Percentiles rank a stretch among this genome's conserved stretches.
Evolutionary conservation across 2,329 filamentous ascomycete species (phyloP).

Genomic region (Fusarium mangiferae): DNA sequence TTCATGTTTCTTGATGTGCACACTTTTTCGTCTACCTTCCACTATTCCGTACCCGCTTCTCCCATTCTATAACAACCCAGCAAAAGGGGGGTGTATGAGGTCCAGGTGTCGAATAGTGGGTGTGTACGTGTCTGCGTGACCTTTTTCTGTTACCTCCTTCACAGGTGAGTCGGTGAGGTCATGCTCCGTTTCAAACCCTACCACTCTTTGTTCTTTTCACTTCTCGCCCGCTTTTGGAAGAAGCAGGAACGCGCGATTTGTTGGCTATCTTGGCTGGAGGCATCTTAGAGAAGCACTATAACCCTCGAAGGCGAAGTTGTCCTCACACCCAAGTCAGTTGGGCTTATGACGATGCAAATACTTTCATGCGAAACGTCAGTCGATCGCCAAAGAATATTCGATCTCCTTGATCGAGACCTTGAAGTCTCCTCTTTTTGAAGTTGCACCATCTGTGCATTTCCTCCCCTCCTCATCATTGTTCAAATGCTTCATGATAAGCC

Average conservation of each 20-base stretch:
- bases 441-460: not conserved
- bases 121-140: conserved; percentile 8
- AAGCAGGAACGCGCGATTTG: conserved; percentile 22
- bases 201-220: conserved; percentile 5
- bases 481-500: not conserved
- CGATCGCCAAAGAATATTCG: not conserved
- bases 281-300: not conserved
- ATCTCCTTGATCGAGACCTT: not conserved
- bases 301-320: not conserved
- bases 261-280: not conserved
- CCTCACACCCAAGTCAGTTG: not conserved
- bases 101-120: not conserved
- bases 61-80: not conserved
- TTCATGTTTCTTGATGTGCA: not conserved
- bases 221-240: not conserved
- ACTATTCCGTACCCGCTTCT: not conserved
- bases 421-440: not conserved
- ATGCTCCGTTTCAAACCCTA: conserved; percentile 15
- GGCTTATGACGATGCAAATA: conserved; percentile 14
- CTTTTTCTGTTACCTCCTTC: conserved; percentile 17
- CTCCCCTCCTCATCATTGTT: not conserved
- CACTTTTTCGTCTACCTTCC: not conserved
- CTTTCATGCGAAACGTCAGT: not conserved
- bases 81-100: not conserved
- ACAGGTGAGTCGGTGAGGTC: conserved; percentile 26